Percentiles rank a stretch among this genome's conserved stretches.
These are phyloP conservation scores for Oropetium thomaeum DNA, from an alignment of 176 grass and related monocot genomes.

Conservation along the genomic window DNA sequence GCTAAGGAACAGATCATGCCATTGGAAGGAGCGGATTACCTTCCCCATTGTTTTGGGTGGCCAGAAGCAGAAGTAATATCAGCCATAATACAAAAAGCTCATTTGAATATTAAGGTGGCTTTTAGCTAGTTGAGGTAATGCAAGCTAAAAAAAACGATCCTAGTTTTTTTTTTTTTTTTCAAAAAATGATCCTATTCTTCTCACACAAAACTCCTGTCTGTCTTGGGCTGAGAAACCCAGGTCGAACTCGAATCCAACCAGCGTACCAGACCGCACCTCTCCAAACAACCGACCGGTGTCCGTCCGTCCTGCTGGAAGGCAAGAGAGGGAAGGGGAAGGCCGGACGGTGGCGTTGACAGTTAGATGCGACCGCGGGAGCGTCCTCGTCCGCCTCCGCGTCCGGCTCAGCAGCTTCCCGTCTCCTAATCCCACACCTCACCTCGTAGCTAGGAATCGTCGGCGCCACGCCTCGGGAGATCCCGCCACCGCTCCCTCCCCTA, in stretches of 20 bases:
- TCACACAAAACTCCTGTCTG: no score
- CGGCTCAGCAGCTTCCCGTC: not conserved
- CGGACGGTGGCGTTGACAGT: slow-evolving; percentile 41
- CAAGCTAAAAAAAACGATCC: no score
- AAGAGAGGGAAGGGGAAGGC: not conserved
- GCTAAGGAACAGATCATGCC: not conserved
- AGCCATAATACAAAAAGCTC: not conserved
- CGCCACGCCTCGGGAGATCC: slow-evolving; percentile 15
- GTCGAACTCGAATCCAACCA: not conserved
- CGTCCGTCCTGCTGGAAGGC: not conserved
- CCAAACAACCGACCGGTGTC: not conserved
- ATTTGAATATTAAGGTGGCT: not conserved
- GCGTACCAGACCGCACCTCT: not conserved
- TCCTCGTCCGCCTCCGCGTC: slow-evolving; percentile 22
- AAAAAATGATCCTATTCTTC: no score
- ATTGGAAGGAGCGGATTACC: not conserved
- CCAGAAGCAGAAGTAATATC: not conserved
- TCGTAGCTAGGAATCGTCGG: slow-evolving; percentile 17
- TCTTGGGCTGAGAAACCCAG: slow-evolving; percentile 27
- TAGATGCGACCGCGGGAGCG: slow-evolving; percentile 39
- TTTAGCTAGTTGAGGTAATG: not conserved
- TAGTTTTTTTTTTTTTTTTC: no score
- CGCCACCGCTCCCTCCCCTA: not conserved
- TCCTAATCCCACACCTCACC: not conserved
- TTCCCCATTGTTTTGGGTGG: not conserved